Conservation (phyloP, 2,329 filamentous ascomycete genomes). For the Nemania sp. region DNA sequence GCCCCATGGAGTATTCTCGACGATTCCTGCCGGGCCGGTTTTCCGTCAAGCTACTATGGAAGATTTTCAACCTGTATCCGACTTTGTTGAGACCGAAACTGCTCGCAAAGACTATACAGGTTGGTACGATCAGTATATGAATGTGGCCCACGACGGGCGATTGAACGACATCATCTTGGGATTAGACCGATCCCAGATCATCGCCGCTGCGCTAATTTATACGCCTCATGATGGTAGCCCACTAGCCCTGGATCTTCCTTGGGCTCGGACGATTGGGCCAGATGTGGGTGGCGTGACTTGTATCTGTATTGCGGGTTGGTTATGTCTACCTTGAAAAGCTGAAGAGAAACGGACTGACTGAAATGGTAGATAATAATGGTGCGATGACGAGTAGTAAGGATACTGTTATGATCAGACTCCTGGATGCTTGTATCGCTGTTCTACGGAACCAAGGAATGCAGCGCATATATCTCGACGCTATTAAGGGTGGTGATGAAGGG, state of each 20-base stretch:
- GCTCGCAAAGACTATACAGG: slow-evolving; percentile 54
- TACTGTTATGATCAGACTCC: slow-evolving; percentile 56
- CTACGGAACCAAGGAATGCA: slow-evolving; percentile 56
- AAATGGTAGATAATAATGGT: slow-evolving; percentile 48
- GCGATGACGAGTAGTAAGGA: slow-evolving; percentile 51
- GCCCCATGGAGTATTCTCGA: slow-evolving; percentile 46
- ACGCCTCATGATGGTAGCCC: slow-evolving; percentile 51
- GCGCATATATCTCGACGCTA: slow-evolving; percentile 59
- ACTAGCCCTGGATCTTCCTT: slow-evolving; percentile 57
- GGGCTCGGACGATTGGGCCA: slow-evolving; percentile 55
- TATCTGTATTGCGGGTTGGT: slow-evolving; percentile 61
- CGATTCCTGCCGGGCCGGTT: slow-evolving; percentile 44
- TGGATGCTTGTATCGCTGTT: slow-evolving; percentile 56
- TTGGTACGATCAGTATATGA: slow-evolving; percentile 64
- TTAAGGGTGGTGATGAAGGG: slow-evolving; percentile 55
- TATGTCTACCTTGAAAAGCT: slow-evolving; percentile 1
- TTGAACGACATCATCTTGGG: slow-evolving; percentile 60
- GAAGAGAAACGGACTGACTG: slow-evolving; percentile 24
- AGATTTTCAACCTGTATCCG: slow-evolving; percentile 54
- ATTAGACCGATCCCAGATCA: slow-evolving; percentile 52
- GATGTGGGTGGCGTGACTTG: slow-evolving; percentile 64
- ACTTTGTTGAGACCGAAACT: slow-evolving; percentile 55
- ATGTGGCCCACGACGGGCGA: slow-evolving; percentile 52
- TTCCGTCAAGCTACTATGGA: slow-evolving; percentile 52
- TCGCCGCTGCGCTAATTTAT: slow-evolving; percentile 61